Percentiles rank a stretch among this genome's conserved stretches.
Evolutionary conservation across 148 eudicot genomes (phyloP).

Genomic region (Fagopyrum tataricum): DNA sequence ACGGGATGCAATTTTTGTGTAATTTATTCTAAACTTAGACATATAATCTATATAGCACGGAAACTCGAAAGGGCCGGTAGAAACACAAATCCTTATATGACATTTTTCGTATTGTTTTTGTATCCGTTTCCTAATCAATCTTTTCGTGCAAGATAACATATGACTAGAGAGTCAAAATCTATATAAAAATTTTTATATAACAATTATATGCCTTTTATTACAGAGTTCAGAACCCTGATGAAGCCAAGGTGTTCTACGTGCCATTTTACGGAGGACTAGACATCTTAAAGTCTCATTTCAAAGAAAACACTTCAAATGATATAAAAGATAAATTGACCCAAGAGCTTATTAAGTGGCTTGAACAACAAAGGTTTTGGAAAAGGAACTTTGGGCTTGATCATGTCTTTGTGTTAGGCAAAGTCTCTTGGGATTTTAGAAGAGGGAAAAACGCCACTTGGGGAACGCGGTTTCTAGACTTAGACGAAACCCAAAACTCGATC

Average conservation of each 20-base stretch:
- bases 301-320: constrained; percentile 29
- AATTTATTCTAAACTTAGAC: too few relatives aligned
- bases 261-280: constrained; percentile 77
- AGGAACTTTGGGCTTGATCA: constrained; percentile 57
- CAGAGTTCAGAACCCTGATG: constrained; percentile 41
- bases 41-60: too few relatives aligned
- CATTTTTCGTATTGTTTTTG: too few relatives aligned
- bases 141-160: too few relatives aligned
- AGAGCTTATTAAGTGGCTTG: constrained; percentile 59
- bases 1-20: too few relatives aligned
- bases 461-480: constrained; percentile 25
- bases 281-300: constrained; percentile 67
- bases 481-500: constrained; percentile 30
- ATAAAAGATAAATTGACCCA: constrained; percentile 48
- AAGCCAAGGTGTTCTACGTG: constrained; percentile 69
- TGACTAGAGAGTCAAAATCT: not conserved
- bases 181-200: not conserved
- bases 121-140: too few relatives aligned
- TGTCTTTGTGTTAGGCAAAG: constrained; percentile 63
- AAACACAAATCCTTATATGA: too few relatives aligned
- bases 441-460: constrained; percentile 32
- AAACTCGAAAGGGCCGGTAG: too few relatives aligned
- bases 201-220: not conserved
- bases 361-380: constrained; percentile 36
- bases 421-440: constrained; percentile 84